These are phyloP conservation scores for Ambispora gerdemannii DNA, from an alignment of 192 early-diverging fungal genomes.

Conservation along the genomic window DNA sequence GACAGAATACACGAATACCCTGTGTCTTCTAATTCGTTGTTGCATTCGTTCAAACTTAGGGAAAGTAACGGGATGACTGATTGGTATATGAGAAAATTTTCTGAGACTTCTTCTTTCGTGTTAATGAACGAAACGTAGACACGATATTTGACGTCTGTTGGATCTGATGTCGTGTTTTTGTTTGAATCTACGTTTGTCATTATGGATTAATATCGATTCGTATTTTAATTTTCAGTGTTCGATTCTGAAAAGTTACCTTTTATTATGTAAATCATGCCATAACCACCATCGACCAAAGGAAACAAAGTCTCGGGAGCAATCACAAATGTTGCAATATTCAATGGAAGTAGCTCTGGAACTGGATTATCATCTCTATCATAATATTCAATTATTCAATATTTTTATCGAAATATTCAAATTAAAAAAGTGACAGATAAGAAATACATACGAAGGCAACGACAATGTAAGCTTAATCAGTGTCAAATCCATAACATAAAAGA, in stretches of 20 bases:
- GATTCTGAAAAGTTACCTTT: not conserved
- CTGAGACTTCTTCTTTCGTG: not conserved
- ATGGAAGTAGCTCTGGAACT: not conserved
- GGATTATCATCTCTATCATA: not conserved
- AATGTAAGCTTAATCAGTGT: not conserved
- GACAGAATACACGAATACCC: not conserved
- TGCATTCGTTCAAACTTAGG: not conserved
- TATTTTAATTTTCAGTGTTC: not conserved
- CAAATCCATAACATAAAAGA: not conserved
- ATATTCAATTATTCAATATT: not conserved
- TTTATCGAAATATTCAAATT: not conserved
- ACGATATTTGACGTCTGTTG: not conserved
- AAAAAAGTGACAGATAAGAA: no score
- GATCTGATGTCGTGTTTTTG: not conserved
- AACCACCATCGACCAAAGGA: not conserved
- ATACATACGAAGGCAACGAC: no score
- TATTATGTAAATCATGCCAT: not conserved
- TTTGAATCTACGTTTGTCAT: not conserved
- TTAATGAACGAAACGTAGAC: not conserved
- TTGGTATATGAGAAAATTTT: not conserved
- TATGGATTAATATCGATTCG: not conserved
- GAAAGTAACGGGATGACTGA: not conserved
- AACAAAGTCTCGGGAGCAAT: not conserved
- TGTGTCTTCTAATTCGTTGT: not conserved
- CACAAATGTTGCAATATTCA: no score